phyloP scores from a whole-genome alignment of 225 moss, liverwort and hornwort species.

The Takakia lepidozioides region DNA sequence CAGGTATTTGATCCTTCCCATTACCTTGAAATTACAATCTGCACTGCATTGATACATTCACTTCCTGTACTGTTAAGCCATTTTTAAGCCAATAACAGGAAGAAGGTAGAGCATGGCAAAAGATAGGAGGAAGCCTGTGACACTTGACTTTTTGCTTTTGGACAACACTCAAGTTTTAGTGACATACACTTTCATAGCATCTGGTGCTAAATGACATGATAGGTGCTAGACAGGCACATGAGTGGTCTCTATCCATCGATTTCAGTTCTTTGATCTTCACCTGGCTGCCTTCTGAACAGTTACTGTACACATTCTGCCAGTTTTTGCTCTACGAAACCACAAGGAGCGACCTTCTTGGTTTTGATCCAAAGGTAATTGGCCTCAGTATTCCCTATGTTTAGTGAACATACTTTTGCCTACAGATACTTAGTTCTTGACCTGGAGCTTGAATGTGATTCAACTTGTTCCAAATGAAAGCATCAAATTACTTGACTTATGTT shows the following conservation, averaged over 20 bases:
- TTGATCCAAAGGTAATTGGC: constrained; percentile 34
- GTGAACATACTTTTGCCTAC: not conserved
- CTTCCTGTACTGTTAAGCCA: too few species aligned
- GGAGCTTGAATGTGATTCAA: not conserved
- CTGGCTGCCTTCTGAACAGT: constrained; percentile 4
- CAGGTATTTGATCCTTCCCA: constrained; percentile 25
- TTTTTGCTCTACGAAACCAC: constrained; percentile 27
- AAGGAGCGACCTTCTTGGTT: constrained; percentile 16
- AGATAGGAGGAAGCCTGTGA: not conserved
- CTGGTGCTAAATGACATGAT: not conserved
- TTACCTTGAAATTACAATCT: too few species aligned
- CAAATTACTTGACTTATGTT: not conserved
- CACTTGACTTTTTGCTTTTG: not conserved
- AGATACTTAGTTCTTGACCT: not conserved
- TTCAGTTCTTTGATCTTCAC: not conserved
- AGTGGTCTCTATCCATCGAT: not conserved
- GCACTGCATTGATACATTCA: too few species aligned
- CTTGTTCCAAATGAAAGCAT: not conserved
- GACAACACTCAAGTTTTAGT: too few species aligned
- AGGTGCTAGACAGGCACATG: not conserved
- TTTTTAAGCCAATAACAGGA: not conserved
- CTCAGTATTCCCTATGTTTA: not conserved
- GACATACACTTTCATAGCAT: not conserved
- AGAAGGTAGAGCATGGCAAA: not conserved
- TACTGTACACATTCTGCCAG: constrained; percentile 30